Evolutionary conservation across 1,284 basidiomycete genomes (phyloP), one percentile per base, ranked within the genome.

Genomic region (Marasmius sp.): DNA sequence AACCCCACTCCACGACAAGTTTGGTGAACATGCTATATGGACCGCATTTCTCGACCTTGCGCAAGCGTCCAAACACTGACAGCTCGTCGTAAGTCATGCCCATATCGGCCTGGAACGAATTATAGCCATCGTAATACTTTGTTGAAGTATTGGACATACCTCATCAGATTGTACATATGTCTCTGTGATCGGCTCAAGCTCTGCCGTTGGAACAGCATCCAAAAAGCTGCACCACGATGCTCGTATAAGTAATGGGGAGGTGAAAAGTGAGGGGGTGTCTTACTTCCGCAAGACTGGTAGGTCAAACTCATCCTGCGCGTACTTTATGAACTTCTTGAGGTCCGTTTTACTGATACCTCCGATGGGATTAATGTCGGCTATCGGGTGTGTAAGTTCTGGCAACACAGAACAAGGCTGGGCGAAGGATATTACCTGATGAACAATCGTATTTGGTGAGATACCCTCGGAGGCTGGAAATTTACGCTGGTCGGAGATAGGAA

Each of bases 41-140:
- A 1, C 97, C 97, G 69, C 94, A 96, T 77, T 98, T 98, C 70
- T 96, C 94, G 37, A 97, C 88, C 77, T 99, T 99, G 61, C 97
- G 87, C 43, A 99, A 82, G 38, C 95, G 83, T 36, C 97, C 97
- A 70, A 96, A 97, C 33, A 95, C 86, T 7, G 93, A 95, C 16
- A 99, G 84, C 71, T 99, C 97, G 70, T 99, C 94, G 74, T 99
- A 99, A 1, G 97, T 98, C 96, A 99, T 98, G 22, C 97, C 97
- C 95, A 97, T 97, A 71, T 98, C 97, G 10, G 88, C 94, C 91
- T 93, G 7, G 2, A 50, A 57, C 3, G 18, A 14, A 14, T 49
- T 20, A 0, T 6, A 18, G 43, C 37, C 22, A 4, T 20, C 16
- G 34, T n/a, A 27, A 18, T 55, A 64, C 54, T 66, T 70, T 39